Conservation (phyloP, 2,329 filamentous ascomycete genomes). For the Sporothrix inflata region DNA sequence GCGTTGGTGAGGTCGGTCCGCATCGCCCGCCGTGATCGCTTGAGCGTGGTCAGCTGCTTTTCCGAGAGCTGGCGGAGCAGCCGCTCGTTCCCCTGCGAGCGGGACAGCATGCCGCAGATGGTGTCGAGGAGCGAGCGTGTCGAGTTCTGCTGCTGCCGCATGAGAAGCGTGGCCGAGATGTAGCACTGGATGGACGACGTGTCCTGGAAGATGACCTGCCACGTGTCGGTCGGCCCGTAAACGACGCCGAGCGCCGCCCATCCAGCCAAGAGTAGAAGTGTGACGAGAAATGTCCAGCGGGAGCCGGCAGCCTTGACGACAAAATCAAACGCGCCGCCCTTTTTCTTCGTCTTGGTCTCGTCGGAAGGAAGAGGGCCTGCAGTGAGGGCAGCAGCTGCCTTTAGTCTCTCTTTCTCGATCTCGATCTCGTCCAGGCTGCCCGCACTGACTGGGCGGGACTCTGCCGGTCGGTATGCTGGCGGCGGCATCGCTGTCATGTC, state of each 20-base stretch:
- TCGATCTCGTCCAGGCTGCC: slow-evolving; percentile 29
- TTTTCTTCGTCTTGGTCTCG: slow-evolving; percentile 4
- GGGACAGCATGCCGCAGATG: slow-evolving; percentile 42
- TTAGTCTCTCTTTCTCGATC: slow-evolving; percentile 29
- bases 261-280: slow-evolving; percentile 39
- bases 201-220: slow-evolving; percentile 45
- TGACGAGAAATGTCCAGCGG: slow-evolving; percentile 38
- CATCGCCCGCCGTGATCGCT: slow-evolving; percentile 34
- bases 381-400: slow-evolving; percentile 12
- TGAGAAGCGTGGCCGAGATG: slow-evolving; percentile 45
- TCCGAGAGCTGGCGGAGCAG: slow-evolving; percentile 38
- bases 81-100: slow-evolving; percentile 40
- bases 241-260: slow-evolving; percentile 42
- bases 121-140: slow-evolving; percentile 39
- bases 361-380: neutral
- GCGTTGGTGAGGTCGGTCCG: slow-evolving; percentile 36
- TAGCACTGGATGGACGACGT: slow-evolving; percentile 45
- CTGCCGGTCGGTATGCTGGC: slow-evolving; percentile 27
- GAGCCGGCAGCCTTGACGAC: slow-evolving; percentile 35
- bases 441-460: slow-evolving; percentile 18
- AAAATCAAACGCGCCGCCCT: slow-evolving; percentile 29
- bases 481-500: slow-evolving; percentile 31
- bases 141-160: slow-evolving; percentile 45
- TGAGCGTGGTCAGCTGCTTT: slow-evolving; percentile 32
- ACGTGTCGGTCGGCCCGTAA: slow-evolving; percentile 41